Evolutionary conservation across 805 yeast species (phyloP).

Genomic region (Saturnispora hagleri): DNA sequence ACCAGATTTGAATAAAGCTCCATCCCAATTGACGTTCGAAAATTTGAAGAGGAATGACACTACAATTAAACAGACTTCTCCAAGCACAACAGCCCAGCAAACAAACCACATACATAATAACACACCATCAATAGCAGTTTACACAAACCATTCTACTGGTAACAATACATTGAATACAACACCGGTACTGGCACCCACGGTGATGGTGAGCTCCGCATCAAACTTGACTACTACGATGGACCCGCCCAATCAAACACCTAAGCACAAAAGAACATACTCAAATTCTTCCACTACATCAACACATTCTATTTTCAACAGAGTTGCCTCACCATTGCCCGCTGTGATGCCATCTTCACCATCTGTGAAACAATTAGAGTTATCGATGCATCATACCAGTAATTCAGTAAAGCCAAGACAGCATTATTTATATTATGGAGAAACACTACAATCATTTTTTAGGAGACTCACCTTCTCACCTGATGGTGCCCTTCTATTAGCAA

Average conservation of each 20-base stretch:
- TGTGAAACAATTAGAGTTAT: constrained; percentile 6
- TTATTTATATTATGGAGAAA: constrained; percentile 70
- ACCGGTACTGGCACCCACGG: background rate
- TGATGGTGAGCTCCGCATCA: background rate
- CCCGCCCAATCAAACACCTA: constrained; percentile 25
- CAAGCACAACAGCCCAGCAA: background rate
- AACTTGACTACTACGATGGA: constrained; percentile 19
- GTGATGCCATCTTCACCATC: constrained; percentile 31
- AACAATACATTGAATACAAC: background rate
- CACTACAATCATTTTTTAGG: constrained; percentile 84
- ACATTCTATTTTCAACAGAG: constrained; percentile 20
- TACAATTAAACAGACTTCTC: background rate
- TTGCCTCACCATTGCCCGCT: constrained; percentile 33
- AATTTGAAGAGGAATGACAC: constrained; percentile 4
- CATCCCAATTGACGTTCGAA: constrained; percentile 9
- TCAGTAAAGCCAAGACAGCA: constrained; percentile 27
- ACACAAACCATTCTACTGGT: background rate
- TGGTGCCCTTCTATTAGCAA: constrained; percentile 71
- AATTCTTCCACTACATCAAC: constrained; percentile 29
- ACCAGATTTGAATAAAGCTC: constrained; percentile 7
- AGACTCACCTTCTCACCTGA: constrained; percentile 83
- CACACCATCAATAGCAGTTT: background rate
- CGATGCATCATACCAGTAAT: constrained; percentile 6
- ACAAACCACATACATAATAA: background rate
- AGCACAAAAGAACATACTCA: constrained; percentile 35